Evolutionary conservation across 257 asterid genomes (phyloP), one percentile per base, ranked within the genome.

Genomic region (Gynochthodes officinalis): DNA sequence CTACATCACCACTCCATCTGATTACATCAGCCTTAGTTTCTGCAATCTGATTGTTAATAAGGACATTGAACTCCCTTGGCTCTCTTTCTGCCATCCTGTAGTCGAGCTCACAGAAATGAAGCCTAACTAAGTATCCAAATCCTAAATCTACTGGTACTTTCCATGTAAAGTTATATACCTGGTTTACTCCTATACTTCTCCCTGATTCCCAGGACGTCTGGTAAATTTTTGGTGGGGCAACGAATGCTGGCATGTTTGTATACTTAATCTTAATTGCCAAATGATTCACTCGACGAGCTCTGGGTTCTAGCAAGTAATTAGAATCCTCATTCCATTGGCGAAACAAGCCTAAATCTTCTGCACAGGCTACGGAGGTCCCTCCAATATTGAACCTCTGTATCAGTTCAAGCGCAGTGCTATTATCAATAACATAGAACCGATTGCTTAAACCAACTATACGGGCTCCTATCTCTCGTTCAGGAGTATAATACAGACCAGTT

Each of bases 311-410:
- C 80, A 89, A 82, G 78, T 78, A 82, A 54, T 53, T 50, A 21
- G 80, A 58, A 72, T 85, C 93, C 21, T 75, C 85, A 6, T 74
- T 40, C 78, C 78, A 73, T 64, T 66, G 64, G 4, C 77, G 49
- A 37, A 64, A 66, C 63, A 70, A 4, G 44, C 74, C 74, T 37
- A 40, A 70, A 55, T 70, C 74, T 53, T 70, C 74, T 15, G n/a
- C 28, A 11, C 66, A 14, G 5, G 53, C 21, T 10, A 70, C 54
- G 8, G 39, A 52, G n/a, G 54, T 33, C 10, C 19, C 72, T 46
- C 72, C 72, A 46, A 19, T 67, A 23, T 67, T 67, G 46, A 67
- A 48, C 74, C 66, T 37, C 19, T 70, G 50, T 0, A 70, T 13
- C 49, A 57, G 5, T 40, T 70, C 74, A 19, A 70, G 74, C 16